Base-by-base conservation (phyloP, 2,329 filamentous ascomycete genomes). In the Penicillium sp. region DNA sequence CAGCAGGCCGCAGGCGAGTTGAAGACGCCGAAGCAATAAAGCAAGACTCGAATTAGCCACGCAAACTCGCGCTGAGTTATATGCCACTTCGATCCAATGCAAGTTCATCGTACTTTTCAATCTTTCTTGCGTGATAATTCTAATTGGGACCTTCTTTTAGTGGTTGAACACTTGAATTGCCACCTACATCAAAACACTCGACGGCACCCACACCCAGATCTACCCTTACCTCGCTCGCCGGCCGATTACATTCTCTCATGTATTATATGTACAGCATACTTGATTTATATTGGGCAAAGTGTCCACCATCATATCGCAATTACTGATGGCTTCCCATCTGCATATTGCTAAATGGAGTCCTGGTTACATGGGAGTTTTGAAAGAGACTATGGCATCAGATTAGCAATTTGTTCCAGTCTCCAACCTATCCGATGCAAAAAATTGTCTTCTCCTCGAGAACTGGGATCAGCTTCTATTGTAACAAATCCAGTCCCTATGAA, bases 221-320 rank as follows among this genome's bases (percentile, higher is more conserved):
- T 58, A 56, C 51, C 53, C 18, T 51, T 53, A 54, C 49, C 53
- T 43, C 55, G 54, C 58, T 61, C 65, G 60, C 63, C 65, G 60
- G 66, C 51, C 61, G 66, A 67, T 62, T 50, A 59, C 56, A 64
- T 59, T 53, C 52, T 54, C 31, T 51, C 51, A 54, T 70, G 66
- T 68, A 70, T 68, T 65, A 69, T 69, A 70, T 70, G 64, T 68
- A 68, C 60, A 69, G 60, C 60, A 63, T 64, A 59, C 46, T 59
- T 60, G 58, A 60, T 59, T 58, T 35, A 59, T 33, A 10, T 37
- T 49, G 36, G 41, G 36, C 37, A 51, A 50, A 50, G 33, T 4
- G 24, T 41, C 49, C 55, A 40, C 36, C 33, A 7, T 39, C 54
- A 50, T 36, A 39, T 37, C 36, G 27, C 46, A 35, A 16, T 27